Evolutionary conservation across 139 green algal genomes (phyloP).

Genomic region (Mychonastes homosphaera): DNA sequence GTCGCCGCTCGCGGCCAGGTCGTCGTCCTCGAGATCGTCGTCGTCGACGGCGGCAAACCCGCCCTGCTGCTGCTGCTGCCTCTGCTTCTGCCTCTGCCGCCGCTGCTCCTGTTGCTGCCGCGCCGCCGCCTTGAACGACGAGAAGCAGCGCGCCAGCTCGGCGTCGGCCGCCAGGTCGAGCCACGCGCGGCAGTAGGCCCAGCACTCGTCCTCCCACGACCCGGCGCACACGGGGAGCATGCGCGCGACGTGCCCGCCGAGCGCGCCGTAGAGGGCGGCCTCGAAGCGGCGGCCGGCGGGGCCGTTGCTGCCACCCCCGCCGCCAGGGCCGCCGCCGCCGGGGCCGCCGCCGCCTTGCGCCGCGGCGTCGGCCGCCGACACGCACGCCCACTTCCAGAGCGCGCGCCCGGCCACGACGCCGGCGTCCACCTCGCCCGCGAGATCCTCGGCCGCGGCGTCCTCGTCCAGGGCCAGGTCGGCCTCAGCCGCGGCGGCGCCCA

Average conservation of each 20-base stretch:
- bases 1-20: not conserved
- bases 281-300: constrained; percentile 30
- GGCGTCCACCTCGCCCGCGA: constrained; percentile 38
- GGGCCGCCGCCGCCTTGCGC: constrained; percentile 1
- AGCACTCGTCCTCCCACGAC: constrained; percentile 67
- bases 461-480: constrained; percentile 20
- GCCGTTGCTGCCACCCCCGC: not conserved
- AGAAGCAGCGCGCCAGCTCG: no score
- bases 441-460: constrained; percentile 25
- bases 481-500: constrained; percentile 32
- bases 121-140: constrained; percentile 5
- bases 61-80: not conserved
- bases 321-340: not conserved
- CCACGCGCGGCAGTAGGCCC: constrained; percentile 53
- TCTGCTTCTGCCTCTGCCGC: not conserved
- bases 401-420: constrained; percentile 1
- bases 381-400: constrained; percentile 61
- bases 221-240: constrained; percentile 46
- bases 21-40: not conserved
- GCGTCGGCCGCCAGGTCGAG: constrained; percentile 33
- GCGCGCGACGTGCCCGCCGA: constrained; percentile 34
- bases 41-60: constrained; percentile 2
- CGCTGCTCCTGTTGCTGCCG: not conserved
- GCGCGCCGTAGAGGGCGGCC: constrained; percentile 51
- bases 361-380: constrained; percentile 27